Evolutionary conservation across 495 filamentous ascomycete species (phyloP).

Genomic region (Lasiosphaeriaceae sp.): DNA sequence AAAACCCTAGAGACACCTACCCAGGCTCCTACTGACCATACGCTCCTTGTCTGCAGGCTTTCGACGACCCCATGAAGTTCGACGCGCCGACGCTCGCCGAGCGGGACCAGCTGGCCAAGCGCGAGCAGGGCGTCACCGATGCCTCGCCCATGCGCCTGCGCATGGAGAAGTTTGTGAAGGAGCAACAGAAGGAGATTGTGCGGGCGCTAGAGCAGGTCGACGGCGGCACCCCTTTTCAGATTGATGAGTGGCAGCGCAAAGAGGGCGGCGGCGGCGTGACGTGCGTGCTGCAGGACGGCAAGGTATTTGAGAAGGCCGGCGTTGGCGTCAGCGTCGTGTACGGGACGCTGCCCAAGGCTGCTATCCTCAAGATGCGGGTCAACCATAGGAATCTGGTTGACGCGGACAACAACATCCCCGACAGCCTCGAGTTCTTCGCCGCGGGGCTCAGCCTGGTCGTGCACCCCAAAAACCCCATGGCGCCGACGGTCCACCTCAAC

Average conservation of each 20-base stretch:
- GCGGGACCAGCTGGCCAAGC: conserved; percentile 62
- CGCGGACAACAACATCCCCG: conserved; percentile 43
- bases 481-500: conserved; percentile 95
- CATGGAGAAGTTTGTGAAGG: conserved; percentile 94
- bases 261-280: conserved; percentile 79
- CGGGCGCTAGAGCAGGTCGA: conserved; percentile 75
- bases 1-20: background rate
- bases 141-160: conserved; percentile 92
- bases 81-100: conserved; percentile 62
- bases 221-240: conserved; percentile 72
- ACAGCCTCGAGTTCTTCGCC: conserved; percentile 88
- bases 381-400: conserved; percentile 89
- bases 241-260: conserved; percentile 84
- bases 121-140: conserved; percentile 60
- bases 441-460: conserved; percentile 89
- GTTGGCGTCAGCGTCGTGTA: conserved; percentile 95
- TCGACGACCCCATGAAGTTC: conserved; percentile 35
- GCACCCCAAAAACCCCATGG: conserved; percentile 92
- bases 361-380: conserved; percentile 88
- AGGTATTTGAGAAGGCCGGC: conserved; percentile 97
- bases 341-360: conserved; percentile 80
- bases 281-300: conserved; percentile 91
- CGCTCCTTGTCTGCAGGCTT: conserved; percentile 25
- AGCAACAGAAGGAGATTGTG: conserved; percentile 85
- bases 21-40: background rate